Conservation (phyloP, 2,329 filamentous ascomycete species). For the Geoglossum cookeanum region DNA sequence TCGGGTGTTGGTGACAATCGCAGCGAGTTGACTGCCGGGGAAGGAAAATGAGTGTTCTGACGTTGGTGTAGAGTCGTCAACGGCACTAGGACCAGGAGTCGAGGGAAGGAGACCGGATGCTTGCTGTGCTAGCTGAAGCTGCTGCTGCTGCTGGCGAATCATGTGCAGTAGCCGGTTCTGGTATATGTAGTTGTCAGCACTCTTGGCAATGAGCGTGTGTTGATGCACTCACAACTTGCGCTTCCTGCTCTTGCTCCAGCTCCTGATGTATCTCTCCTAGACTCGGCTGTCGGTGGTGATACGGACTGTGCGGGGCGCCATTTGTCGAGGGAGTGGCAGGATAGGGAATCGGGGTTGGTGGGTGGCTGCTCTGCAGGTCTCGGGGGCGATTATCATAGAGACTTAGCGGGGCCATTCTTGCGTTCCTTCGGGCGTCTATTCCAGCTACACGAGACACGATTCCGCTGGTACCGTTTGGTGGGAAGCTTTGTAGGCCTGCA, state of each 20-base stretch:
- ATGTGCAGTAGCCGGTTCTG: conserved; percentile 30
- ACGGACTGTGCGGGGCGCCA: conserved; percentile 21
- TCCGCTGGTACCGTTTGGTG: background rate
- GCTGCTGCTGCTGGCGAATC: conserved; percentile 28
- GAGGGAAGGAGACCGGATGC: conserved; percentile 16
- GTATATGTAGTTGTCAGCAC: background rate
- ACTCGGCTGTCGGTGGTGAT: conserved; percentile 28
- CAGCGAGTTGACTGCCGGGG: conserved; percentile 16
- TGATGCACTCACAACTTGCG: conserved; percentile 25
- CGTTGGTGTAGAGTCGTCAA: conserved; percentile 25
- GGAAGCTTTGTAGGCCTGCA: conserved; percentile 48
- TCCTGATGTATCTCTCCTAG: conserved; percentile 31
- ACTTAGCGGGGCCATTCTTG: background rate
- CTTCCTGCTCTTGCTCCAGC: conserved; percentile 31
- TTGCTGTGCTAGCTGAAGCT: conserved; percentile 22
- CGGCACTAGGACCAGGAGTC: conserved; percentile 15
- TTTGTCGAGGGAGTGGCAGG: background rate
- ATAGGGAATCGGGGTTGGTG: background rate
- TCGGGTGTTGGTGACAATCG: conserved; percentile 16
- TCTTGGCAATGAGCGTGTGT: conserved; percentile 1
- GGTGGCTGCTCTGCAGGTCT: background rate
- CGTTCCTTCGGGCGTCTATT: background rate
- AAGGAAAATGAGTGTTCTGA: conserved; percentile 24
- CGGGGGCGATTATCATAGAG: background rate
- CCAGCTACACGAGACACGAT: background rate